phyloP scores from a whole-genome alignment of 2,329 filamentous ascomycete species.

The Fusarium sambucinum region DNA sequence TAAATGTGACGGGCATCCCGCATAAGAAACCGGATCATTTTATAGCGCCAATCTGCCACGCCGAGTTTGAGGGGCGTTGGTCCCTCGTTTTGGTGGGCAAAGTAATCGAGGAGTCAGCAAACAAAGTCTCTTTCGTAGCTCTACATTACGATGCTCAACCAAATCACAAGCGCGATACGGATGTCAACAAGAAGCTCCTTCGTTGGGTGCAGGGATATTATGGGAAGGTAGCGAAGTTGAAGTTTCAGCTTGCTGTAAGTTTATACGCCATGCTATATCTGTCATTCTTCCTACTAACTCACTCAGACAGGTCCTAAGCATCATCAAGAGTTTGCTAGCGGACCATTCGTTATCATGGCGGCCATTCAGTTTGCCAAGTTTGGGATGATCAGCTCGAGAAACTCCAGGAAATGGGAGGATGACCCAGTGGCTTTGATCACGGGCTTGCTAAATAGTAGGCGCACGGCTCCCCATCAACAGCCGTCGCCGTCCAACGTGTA shows the following conservation, averaged over 20 bases:
- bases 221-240: neutral
- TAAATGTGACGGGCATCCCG: too few relatives aligned
- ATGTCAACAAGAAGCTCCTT: neutral
- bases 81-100: neutral
- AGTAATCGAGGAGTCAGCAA: too few relatives aligned
- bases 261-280: neutral
- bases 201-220: neutral
- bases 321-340: neutral
- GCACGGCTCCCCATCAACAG: neutral
- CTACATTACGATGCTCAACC: neutral
- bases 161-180: rapidly evolving
- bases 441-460: neutral
- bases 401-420: neutral
- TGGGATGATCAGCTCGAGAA: neutral
- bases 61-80: neutral
- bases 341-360: neutral
- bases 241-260: neutral
- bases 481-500: neutral
- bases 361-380: neutral
- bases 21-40: too few relatives aligned
- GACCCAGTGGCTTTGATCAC: neutral
- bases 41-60: neutral
- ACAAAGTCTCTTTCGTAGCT: neutral
- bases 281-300: neutral
- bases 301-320: neutral